phyloP scores from a whole-genome alignment of 345 rosid species.

The Citrus trifoliata region DNA sequence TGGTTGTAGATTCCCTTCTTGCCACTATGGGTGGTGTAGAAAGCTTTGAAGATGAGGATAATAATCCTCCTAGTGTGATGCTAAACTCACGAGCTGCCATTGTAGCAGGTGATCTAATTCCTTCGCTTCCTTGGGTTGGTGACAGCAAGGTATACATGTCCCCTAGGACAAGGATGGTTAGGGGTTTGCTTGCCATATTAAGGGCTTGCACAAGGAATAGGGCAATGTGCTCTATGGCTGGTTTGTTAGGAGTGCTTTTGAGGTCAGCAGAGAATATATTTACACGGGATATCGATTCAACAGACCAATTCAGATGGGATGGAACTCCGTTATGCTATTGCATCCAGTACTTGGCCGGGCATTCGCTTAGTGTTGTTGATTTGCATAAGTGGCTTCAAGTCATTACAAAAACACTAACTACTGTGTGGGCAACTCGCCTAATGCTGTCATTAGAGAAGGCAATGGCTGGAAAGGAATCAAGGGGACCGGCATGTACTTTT shows the following conservation, averaged over 20 bases:
- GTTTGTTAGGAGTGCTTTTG: conserved; percentile 81
- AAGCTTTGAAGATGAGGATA: conserved; percentile 93
- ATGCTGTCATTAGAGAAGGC: conserved; percentile 89
- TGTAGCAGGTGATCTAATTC: conserved; percentile 92
- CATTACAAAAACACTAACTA: conserved; percentile 54
- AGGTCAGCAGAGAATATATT: conserved; percentile 79
- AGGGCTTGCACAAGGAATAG: conserved; percentile 98
- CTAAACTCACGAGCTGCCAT: conserved; percentile 94
- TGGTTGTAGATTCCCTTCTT: conserved; percentile 93
- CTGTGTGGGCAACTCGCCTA: conserved; percentile 69
- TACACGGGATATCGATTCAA: conserved; percentile 51
- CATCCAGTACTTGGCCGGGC: conserved; percentile 87
- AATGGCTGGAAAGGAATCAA: conserved; percentile 87
- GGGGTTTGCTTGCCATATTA: conserved; percentile 90
- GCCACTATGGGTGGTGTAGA: conserved; percentile 99
- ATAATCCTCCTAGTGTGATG: conserved; percentile 98
- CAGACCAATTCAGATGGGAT: conserved; percentile 55
- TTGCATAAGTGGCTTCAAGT: conserved; percentile 79
- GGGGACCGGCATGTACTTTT: conserved; percentile 88
- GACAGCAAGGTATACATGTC: conserved; percentile 76
- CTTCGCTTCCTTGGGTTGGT: conserved; percentile 79
- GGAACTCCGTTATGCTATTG: conserved; percentile 77
- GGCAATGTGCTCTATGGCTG: conserved; percentile 97
- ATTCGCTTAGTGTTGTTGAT: conserved; percentile 81
- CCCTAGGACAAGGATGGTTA: conserved; percentile 86